A percentile compares a stretch with the other conserved stretches of the same genome.
Conservation (phyloP, 805 yeast species). For the Torulaspora maleeae region DNA sequence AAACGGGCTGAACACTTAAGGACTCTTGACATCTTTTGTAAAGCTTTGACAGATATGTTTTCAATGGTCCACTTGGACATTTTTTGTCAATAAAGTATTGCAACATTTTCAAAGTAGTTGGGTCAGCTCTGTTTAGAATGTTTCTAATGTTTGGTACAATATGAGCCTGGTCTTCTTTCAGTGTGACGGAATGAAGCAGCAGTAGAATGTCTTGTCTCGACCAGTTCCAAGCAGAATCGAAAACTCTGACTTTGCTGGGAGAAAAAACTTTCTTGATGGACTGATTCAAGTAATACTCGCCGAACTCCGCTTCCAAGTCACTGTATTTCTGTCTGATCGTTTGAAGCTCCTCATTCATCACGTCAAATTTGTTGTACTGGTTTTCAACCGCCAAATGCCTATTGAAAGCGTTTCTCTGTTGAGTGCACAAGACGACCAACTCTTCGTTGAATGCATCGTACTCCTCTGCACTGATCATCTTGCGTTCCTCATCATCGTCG, state of each 20-base stretch:
- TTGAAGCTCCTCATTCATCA: slow-evolving; percentile 31
- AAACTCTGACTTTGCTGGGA: slow-evolving; percentile 70
- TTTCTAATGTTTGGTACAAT: not conserved
- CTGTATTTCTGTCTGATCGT: slow-evolving; percentile 65
- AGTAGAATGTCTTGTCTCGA: slow-evolving; percentile 79
- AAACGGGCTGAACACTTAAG: not conserved
- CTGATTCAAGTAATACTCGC: slow-evolving; percentile 79
- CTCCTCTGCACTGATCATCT: slow-evolving; percentile 86
- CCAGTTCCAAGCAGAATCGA: slow-evolving; percentile 95
- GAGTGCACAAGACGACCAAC: slow-evolving; percentile 22
- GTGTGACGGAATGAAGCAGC: not conserved
- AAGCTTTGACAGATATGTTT: slow-evolving; percentile 1
- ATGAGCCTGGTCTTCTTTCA: not conserved
- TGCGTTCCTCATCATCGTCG: slow-evolving; percentile 91
- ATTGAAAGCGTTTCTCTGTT: slow-evolving; percentile 7
- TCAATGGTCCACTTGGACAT: slow-evolving; percentile 5
- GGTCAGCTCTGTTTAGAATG: slow-evolving; percentile 6
- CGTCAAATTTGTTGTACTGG: not conserved
- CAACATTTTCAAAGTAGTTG: slow-evolving; percentile 55
- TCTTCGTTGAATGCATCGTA: slow-evolving; percentile 50
- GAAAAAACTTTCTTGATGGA: slow-evolving; percentile 68
- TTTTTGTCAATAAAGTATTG: slow-evolving; percentile 53
- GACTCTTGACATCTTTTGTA: slow-evolving; percentile 4
- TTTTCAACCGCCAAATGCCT: slow-evolving; percentile 1
- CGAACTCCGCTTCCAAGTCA: slow-evolving; percentile 49